Conservation (phyloP, 2,329 filamentous ascomycete genomes). For the Aspergillus ochraceus region DNA sequence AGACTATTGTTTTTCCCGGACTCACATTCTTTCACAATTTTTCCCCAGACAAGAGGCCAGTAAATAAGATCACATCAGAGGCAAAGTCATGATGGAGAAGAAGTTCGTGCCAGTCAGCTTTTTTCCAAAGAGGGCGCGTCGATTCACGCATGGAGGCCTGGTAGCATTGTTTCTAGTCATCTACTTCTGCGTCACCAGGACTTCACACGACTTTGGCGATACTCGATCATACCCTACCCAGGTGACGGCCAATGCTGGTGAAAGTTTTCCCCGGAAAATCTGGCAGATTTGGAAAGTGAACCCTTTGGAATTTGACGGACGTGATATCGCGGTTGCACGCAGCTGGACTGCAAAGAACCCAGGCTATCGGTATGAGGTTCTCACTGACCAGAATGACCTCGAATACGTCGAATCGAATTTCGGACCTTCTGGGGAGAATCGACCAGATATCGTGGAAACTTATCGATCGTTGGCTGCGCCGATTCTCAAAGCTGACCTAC, state of each 20-base stretch:
- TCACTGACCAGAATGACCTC: constrained; percentile 68
- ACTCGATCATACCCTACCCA: background rate
- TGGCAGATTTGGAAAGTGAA: constrained; percentile 78
- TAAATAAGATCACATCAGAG: background rate
- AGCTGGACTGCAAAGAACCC: constrained; percentile 69
- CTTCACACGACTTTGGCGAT: background rate
- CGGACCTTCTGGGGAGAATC: constrained; percentile 58
- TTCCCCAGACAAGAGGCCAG: background rate
- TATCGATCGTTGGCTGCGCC: constrained; percentile 60
- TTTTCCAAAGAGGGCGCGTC: background rate
- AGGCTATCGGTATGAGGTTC: constrained; percentile 65
- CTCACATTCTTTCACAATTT: background rate
- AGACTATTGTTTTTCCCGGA: background rate
- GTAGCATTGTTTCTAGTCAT: background rate
- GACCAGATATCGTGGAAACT: constrained; percentile 64
- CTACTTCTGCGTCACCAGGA: constrained; percentile 1
- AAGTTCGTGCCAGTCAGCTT: background rate
- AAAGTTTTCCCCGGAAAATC: constrained; percentile 63
- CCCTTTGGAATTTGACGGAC: constrained; percentile 64
- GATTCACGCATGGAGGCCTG: background rate
- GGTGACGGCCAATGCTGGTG: background rate
- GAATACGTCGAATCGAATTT: constrained; percentile 69
- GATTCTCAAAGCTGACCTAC: constrained; percentile 52
- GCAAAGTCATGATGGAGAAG: background rate
- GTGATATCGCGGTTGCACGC: constrained; percentile 60